Percentiles rank a stretch among this genome's conserved stretches.
phyloP scores from a whole-genome alignment of 1,284 basidiomycete species.

The Tetrapyrgos nigripes region DNA sequence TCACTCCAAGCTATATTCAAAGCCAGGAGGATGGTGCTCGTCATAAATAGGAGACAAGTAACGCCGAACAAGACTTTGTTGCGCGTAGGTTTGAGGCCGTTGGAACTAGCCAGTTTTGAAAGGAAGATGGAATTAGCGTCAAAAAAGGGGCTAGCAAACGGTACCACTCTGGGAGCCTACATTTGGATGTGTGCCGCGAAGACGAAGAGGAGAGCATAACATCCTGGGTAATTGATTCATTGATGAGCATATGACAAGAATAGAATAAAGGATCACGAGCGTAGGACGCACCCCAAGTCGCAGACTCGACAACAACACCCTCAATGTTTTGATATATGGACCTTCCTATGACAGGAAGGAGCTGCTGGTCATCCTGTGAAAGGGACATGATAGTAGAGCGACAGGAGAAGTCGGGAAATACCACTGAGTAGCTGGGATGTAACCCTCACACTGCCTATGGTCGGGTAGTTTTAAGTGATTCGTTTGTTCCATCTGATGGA shows the following conservation, averaged over 20 bases:
- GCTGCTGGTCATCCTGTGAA: neutral
- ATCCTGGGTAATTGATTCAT: neutral
- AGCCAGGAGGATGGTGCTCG: constrained; percentile 6
- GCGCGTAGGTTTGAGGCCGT: neutral
- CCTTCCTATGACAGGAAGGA: neutral
- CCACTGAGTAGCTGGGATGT: too few species aligned
- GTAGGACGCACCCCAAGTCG: neutral
- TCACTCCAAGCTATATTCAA: neutral
- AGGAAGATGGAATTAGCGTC: neutral
- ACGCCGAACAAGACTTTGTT: neutral
- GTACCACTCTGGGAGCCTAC: too few species aligned
- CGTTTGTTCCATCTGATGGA: too few species aligned
- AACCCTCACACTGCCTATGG: too few species aligned
- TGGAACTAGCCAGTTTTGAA: neutral
- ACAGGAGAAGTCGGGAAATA: neutral
- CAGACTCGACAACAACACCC: neutral
- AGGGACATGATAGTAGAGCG: too few species aligned
- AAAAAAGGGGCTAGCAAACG: neutral
- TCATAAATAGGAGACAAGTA: constrained; percentile 3
- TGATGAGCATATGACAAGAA: neutral
- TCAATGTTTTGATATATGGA: neutral
- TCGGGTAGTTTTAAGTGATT: too few species aligned
- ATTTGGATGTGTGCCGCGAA: neutral
- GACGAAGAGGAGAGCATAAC: constrained; percentile 1
- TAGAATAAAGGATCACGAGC: neutral